Evolutionary conservation across 495 filamentous ascomycete species (phyloP).

Genomic region (Chaetomium cochliodes): DNA sequence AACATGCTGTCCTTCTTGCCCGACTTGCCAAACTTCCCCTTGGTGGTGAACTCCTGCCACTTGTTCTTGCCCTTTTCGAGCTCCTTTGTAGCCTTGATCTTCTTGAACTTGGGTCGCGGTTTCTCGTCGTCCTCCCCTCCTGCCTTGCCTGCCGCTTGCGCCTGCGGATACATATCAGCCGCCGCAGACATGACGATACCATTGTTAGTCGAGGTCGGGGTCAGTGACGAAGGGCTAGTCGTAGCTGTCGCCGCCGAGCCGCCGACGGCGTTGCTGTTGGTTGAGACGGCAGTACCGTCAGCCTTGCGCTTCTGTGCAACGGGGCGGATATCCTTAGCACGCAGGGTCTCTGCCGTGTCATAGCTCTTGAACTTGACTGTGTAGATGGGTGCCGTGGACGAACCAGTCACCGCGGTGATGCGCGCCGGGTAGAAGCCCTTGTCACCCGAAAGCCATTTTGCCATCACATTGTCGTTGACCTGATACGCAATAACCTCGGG

Average conservation of each 20-base stretch:
- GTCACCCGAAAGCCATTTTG: conserved; percentile 87
- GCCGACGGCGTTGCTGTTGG: conserved; percentile 44
- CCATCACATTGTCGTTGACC: conserved; percentile 87
- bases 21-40: conserved; percentile 72
- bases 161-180: conserved; percentile 78
- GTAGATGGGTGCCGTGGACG: conserved; percentile 82
- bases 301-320: conserved; percentile 87
- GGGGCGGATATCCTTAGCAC: conserved; percentile 80
- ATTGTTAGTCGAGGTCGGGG: conserved; percentile 33
- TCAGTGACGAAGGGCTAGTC: conserved; percentile 22
- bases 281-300: conserved; percentile 66
- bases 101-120: conserved; percentile 55
- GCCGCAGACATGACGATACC: conserved; percentile 81
- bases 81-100: conserved; percentile 87
- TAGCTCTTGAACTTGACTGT: conserved; percentile 93
- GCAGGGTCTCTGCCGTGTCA: conserved; percentile 78
- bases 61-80: conserved; percentile 87
- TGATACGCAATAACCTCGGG: conserved; percentile 58
- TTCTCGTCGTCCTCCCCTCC: conserved; percentile 48
- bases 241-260: conserved; percentile 40
- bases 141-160: conserved; percentile 53
- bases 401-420: conserved; percentile 91
- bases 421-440: conserved; percentile 87
- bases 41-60: conserved; percentile 87
- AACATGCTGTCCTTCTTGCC: conserved; percentile 96